Evolutionary conservation across 176 grass and related monocot genomes (phyloP), one percentile per base, ranked within the genome.

Genomic region (Dactylis glomerata): DNA sequence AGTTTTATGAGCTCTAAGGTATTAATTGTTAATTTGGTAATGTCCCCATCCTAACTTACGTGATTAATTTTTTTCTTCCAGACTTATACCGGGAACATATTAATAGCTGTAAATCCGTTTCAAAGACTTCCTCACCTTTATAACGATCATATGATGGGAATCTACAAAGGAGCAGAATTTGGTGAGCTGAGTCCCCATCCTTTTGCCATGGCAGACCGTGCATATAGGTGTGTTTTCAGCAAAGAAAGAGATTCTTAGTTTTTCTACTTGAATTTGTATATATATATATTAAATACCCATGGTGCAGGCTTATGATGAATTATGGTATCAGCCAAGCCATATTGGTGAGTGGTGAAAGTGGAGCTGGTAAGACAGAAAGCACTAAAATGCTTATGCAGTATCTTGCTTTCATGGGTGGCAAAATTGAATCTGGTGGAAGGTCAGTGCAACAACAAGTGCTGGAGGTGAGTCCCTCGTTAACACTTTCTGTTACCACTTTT

Each of bases 51-150:
- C 51, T 66, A 41, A 24, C 59, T 68, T 91, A 79, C 88, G 26
- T 20, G 28, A 78, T 94, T 46, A 70, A 82, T 27, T 28, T 83
- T 10, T 67, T 67, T 32, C 37, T 89, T 23, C 46, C 90, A 98
- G 95, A 98, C 95, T 66, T 98, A 95, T 75, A 95, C 92, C 16
- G 95, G 95, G 14, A 94, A 93, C 42, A 98, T 98, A 90, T 81
- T 98, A 84, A 95, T 98, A 86, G 95, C 95, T 49, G 91, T 98
- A 67, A 98, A 98, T 88, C 95, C 95, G 73, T 98, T 98, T 84
- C 92, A 88, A 91, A 90, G 95, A 77, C 84, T 98, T 79, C 89
- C 95, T 31, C 95, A 98, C 79, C 89, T 98, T 28, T 98, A 98
- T 89, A 92, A 85, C 50, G 91, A 92, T 76, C 95, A 98, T 58